phyloP scores from a whole-genome alignment of 1,284 basidiomycete species.

The Ganoderma boninense region DNA sequence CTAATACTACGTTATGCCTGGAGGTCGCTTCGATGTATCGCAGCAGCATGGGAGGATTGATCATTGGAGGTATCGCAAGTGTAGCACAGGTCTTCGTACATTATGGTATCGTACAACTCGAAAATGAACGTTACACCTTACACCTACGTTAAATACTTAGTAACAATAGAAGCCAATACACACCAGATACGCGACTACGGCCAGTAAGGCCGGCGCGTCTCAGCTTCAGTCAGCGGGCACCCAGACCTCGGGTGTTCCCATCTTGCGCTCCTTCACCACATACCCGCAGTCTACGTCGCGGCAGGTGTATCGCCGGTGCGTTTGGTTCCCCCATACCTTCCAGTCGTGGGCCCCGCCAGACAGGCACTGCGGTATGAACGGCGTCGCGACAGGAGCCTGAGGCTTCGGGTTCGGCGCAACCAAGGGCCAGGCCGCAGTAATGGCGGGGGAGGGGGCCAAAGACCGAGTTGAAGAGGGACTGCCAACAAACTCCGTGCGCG shows the following conservation, averaged over 20 bases:
- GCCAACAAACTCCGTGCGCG: not conserved
- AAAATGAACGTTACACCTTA: slow-evolving; percentile 1
- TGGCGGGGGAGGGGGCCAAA: not conserved
- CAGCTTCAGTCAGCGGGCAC: slow-evolving; percentile 9
- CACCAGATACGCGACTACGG: not conserved
- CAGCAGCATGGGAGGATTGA: not conserved
- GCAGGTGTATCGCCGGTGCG: slow-evolving; percentile 26
- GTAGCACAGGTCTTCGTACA: not conserved
- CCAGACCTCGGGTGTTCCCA: slow-evolving; percentile 16
- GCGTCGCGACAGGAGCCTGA: slow-evolving; percentile 20
- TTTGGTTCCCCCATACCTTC: slow-evolving; percentile 23
- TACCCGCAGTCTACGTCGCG: slow-evolving; percentile 4
- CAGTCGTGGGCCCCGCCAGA: slow-evolving; percentile 17
- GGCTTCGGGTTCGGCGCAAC: slow-evolving; percentile 28
- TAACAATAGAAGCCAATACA: not conserved
- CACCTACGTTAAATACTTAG: not conserved
- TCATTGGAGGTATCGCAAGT: not conserved
- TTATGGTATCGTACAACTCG: not conserved
- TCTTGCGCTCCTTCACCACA: slow-evolving; percentile 25
- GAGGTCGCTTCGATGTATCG: not conserved
- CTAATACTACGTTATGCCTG: not conserved
- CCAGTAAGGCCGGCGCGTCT: not conserved
- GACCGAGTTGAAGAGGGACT: not conserved
- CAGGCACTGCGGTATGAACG: slow-evolving; percentile 1
- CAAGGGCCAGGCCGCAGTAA: slow-evolving; percentile 3